A percentile compares a stretch with the other conserved stretches of the same genome.
Evolutionary conservation across 1,139 yeast genomes (phyloP).

Genomic region (Pneumocystis wakefieldiae): DNA sequence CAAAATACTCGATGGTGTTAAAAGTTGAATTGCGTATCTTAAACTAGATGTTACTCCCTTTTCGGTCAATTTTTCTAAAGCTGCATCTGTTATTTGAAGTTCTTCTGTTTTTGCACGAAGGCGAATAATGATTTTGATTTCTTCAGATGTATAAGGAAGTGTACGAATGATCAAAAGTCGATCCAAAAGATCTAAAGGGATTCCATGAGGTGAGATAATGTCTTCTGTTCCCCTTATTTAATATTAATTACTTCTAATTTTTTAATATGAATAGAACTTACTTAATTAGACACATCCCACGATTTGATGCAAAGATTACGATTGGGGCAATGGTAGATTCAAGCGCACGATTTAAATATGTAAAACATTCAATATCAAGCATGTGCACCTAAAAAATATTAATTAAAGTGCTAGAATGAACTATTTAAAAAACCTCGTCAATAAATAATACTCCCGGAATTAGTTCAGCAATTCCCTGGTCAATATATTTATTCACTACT

Average conservation of each 20-base stretch:
- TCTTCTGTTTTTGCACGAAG: constrained; percentile 70
- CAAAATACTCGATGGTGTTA: constrained; percentile 80
- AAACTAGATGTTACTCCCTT: constrained; percentile 65
- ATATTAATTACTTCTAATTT: not conserved
- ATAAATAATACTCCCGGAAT: constrained; percentile 96
- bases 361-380: constrained; percentile 92
- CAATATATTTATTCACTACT: constrained; percentile 89
- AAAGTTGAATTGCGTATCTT: constrained; percentile 78
- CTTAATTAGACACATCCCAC: constrained; percentile 81
- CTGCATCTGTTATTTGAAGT: constrained; percentile 46
- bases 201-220: constrained; percentile 83
- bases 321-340: constrained; percentile 88
- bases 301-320: constrained; percentile 85
- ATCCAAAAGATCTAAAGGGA: constrained; percentile 89
- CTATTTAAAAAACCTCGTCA: constrained; percentile 45
- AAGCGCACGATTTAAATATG: constrained; percentile 82
- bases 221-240: constrained; percentile 56
- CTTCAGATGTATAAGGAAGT: constrained; percentile 68
- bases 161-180: constrained; percentile 84
- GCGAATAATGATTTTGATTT: constrained; percentile 63
- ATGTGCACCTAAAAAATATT: constrained; percentile 39
- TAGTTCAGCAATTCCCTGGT: constrained; percentile 94
- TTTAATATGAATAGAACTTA: not conserved
- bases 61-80: constrained; percentile 54
- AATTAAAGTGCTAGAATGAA: not conserved